These are phyloP conservation scores for Tranzscheliella williamsii DNA, from an alignment of 1,284 basidiomycete genomes.

Conservation along the genomic window DNA sequence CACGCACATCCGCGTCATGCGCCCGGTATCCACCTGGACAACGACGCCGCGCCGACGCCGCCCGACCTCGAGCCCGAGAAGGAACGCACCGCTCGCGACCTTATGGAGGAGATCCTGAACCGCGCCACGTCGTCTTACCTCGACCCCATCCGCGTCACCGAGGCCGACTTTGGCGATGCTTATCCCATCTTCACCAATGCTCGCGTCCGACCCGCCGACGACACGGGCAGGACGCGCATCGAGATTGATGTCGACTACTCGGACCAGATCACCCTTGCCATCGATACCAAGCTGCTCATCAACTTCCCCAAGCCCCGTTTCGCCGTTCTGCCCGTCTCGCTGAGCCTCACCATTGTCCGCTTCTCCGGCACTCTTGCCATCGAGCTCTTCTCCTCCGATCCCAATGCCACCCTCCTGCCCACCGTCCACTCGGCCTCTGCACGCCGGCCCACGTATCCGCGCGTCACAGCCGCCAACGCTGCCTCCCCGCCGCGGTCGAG, in stretches of 20 bases:
- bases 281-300: constrained; percentile 67
- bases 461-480: constrained; percentile 1
- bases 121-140: constrained; percentile 40
- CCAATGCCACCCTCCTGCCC: constrained; percentile 16
- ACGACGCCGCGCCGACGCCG: neutral
- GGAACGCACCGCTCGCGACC: constrained; percentile 35
- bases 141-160: constrained; percentile 66
- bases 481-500: constrained; percentile 43
- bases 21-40: constrained; percentile 4
- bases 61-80: constrained; percentile 21
- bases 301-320: constrained; percentile 67
- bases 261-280: constrained; percentile 65
- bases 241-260: constrained; percentile 67
- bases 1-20: neutral
- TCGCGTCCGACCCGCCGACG: constrained; percentile 66
- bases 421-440: constrained; percentile 1
- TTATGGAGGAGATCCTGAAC: constrained; percentile 58
- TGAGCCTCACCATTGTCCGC: constrained; percentile 65
- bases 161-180: constrained; percentile 65
- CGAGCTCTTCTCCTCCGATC: constrained; percentile 19
- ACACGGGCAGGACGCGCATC: constrained; percentile 64
- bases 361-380: constrained; percentile 65
- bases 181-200: constrained; percentile 66
- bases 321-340: constrained; percentile 66
- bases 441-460: neutral